A percentile compares a stretch with the other conserved stretches of the same genome.
These are phyloP conservation scores for Phytopythium sindhum DNA, from an alignment of 352 stramenopile species.

Conservation along the genomic window DNA sequence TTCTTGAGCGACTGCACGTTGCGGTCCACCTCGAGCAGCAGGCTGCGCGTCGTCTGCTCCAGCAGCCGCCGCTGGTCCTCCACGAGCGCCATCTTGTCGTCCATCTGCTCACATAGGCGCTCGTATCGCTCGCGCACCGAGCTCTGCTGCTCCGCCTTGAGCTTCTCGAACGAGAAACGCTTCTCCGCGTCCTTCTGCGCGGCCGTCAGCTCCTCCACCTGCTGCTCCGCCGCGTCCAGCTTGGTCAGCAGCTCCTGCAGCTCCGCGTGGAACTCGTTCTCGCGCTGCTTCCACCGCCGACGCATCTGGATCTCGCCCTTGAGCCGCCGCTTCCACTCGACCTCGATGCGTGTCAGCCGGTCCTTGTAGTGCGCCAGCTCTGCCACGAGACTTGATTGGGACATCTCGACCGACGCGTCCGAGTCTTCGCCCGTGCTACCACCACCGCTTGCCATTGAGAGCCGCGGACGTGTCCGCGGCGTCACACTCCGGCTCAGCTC, in stretches of 20 bases:
- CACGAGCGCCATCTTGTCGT: constrained; percentile 56
- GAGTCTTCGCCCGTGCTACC: constrained; percentile 9
- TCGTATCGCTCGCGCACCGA: constrained; percentile 75
- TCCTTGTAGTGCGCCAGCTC: constrained; percentile 78
- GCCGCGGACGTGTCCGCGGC: background rate
- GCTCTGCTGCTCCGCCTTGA: constrained; percentile 68
- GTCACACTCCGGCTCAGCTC: too few species aligned
- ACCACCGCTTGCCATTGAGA: constrained; percentile 18
- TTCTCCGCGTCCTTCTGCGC: constrained; percentile 67
- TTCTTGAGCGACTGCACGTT: constrained; percentile 72
- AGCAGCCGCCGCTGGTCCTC: constrained; percentile 75
- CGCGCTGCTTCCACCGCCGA: constrained; percentile 71
- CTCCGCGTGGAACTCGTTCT: constrained; percentile 69
- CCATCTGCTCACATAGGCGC: constrained; percentile 71
- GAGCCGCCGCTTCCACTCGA: constrained; percentile 75
- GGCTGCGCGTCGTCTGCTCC: constrained; percentile 73
- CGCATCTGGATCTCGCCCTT: constrained; percentile 76
- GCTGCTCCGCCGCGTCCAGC: constrained; percentile 42
- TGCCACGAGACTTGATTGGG: constrained; percentile 27
- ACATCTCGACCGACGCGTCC: constrained; percentile 5
- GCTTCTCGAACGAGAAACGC: constrained; percentile 65
- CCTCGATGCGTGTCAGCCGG: constrained; percentile 77
- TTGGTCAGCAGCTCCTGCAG: constrained; percentile 57
- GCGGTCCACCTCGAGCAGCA: constrained; percentile 68
- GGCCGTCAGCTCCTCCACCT: constrained; percentile 36